Evolutionary conservation across 495 filamentous ascomycete genomes (phyloP), one percentile per base, ranked within the genome.

Genomic region (Penicillium samsonianum): DNA sequence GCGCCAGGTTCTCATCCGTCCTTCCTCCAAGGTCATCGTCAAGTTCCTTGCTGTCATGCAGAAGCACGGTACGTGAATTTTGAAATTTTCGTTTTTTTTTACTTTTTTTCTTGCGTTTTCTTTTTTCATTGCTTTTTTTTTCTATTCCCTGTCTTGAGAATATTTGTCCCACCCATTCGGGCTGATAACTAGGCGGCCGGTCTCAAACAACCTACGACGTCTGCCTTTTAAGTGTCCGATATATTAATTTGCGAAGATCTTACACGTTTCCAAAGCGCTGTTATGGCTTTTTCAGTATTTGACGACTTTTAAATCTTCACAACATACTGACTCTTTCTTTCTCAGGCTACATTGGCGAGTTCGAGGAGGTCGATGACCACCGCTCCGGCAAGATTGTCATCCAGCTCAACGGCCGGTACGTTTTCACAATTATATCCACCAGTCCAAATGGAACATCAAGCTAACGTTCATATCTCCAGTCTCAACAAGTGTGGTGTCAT

Each of bases 401-500:
- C 78, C 90, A 96, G 81, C 87, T 96, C 63, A 94, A 90, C 78
- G 87, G 88, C 72, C 88, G 87, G 79, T 81, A 73, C 54, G 65
- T 68, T 35, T 37, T 17, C 22, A 20, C 8, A 2, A n/a, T 4
- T 12, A 26, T 28, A 23, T 5, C 17, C 12, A 23, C 10, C 41
- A 25, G 0, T 11, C 8, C 41, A 10, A 3, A 40, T 12, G 0
- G 16, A 40, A 25, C 28, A 9, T n/a, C 8, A 4, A 19, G 17
- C 56, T 63, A 55, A 62, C 33, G 0, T 16, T 5, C n/a, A 38
- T 7, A 49, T 23, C 20, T 49, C 7, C 45, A 86, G 86, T 66
- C 86, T 98, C 78, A 98, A 98, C 89, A 98, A 98, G 86, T 94
- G 90, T 66, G 94, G 94, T 82, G 91, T 95, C 80, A 98, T 98